These are phyloP conservation scores for Curvularia verruculosa DNA, from an alignment of 2,329 filamentous ascomycete genomes.

Conservation along the genomic window DNA sequence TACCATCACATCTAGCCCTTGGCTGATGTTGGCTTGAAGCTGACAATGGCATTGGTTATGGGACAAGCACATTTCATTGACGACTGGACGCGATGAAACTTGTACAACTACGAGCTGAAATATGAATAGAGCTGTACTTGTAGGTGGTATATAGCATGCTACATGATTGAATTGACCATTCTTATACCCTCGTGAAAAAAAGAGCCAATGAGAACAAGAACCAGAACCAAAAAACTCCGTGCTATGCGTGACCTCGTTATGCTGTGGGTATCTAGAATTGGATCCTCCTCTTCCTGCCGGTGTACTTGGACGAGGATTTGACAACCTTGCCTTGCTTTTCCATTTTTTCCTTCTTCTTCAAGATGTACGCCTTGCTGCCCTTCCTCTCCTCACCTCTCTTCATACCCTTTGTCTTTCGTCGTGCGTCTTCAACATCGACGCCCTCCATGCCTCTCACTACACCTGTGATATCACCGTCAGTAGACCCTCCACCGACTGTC, in stretches of 20 bases:
- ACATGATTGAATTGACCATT: constrained; percentile 46
- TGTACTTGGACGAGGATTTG: constrained; percentile 91
- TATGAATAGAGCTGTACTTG: constrained; percentile 51
- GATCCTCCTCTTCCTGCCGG: constrained; percentile 81
- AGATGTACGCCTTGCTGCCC: constrained; percentile 82
- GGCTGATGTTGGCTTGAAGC: constrained; percentile 12
- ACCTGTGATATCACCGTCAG: constrained; percentile 78
- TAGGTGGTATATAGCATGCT: constrained; percentile 51
- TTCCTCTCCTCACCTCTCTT: constrained; percentile 69
- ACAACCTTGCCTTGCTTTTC: constrained; percentile 93
- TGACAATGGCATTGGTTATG: constrained; percentile 8
- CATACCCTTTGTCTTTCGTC: constrained; percentile 59
- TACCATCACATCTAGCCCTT: constrained; percentile 12
- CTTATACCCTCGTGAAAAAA: constrained; percentile 33
- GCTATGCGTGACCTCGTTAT: constrained; percentile 43
- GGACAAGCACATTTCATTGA: constrained; percentile 25
- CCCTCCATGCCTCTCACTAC: constrained; percentile 88
- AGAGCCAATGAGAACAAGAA: constrained; percentile 5
- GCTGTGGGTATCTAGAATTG: constrained; percentile 65
- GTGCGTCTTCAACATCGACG: constrained; percentile 72
- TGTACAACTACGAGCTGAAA: constrained; percentile 43
- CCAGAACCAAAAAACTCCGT: constrained; percentile 38
- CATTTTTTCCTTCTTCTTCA: constrained; percentile 91
- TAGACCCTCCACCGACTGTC: constrained; percentile 77
- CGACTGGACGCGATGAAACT: constrained; percentile 31